Percentiles rank a stretch among this genome's conserved stretches.
Conservation (phyloP, 805 yeast species). For the Myxozyma neglecta region DNA sequence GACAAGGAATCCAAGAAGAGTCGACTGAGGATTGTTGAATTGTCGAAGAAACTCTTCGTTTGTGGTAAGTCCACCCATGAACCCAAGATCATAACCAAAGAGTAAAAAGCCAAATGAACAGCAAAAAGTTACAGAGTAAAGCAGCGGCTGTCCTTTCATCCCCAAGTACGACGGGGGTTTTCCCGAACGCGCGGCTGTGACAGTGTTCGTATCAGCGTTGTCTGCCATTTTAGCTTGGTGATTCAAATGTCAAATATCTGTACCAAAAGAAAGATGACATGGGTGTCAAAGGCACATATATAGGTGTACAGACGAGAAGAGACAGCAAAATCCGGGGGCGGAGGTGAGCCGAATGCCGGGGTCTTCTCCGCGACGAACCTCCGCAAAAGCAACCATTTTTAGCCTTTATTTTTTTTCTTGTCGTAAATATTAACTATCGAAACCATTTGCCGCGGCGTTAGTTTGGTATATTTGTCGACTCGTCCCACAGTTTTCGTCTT, state of each 20-base stretch:
- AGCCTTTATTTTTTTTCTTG: too few relatives aligned
- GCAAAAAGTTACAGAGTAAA: conserved; percentile 24
- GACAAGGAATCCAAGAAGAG: conserved; percentile 39
- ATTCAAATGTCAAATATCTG: neutral
- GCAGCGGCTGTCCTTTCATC: conserved; percentile 13
- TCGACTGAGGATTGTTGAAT: conserved; percentile 31
- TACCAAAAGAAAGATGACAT: too few relatives aligned
- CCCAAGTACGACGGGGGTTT: conserved; percentile 17
- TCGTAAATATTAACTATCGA: too few relatives aligned
- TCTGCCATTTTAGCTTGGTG: neutral
- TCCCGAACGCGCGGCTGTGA: neutral
- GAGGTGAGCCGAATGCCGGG: too few relatives aligned
- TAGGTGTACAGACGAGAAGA: too few relatives aligned
- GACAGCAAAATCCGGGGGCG: too few relatives aligned
- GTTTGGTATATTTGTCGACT: too few relatives aligned
- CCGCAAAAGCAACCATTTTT: too few relatives aligned
- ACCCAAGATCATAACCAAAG: conserved; percentile 75
- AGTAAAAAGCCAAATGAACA: conserved; percentile 42
- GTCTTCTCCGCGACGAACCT: too few relatives aligned
- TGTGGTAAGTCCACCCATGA: conserved; percentile 72
- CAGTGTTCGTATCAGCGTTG: neutral
- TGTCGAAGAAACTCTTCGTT: conserved; percentile 45
- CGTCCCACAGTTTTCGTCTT: too few relatives aligned
- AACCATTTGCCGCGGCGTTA: too few relatives aligned
- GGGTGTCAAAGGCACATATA: too few relatives aligned